Conservation (phyloP, 2,329 filamentous ascomycete genomes). For the Alternaria sp. region DNA sequence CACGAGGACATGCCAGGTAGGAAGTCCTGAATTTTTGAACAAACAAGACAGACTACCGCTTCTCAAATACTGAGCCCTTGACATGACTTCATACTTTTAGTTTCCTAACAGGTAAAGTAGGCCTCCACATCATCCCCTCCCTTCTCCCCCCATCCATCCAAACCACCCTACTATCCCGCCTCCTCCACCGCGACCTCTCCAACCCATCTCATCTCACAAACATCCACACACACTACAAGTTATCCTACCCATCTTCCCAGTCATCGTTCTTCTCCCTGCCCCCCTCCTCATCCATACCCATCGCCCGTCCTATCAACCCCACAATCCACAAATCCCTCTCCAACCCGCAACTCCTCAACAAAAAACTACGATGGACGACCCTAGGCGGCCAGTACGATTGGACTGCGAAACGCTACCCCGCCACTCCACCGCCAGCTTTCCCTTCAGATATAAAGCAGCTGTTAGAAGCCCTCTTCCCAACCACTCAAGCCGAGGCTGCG, state of each 20-base stretch:
- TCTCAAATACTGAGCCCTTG: background rate
- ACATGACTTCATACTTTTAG: too few species aligned
- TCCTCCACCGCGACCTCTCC: slow-evolving; percentile 80
- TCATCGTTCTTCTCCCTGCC: slow-evolving; percentile 64
- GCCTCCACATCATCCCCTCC: slow-evolving; percentile 78
- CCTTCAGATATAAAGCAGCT: slow-evolving; percentile 75
- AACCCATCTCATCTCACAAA: slow-evolving; percentile 83
- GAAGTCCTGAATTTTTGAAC: background rate
- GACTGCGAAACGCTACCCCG: slow-evolving; percentile 84
- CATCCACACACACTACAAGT: slow-evolving; percentile 80
- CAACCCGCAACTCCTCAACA: slow-evolving; percentile 74
- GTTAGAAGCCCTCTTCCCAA: slow-evolving; percentile 74
- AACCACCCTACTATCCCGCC: slow-evolving; percentile 70
- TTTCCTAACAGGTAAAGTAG: slow-evolving; percentile 56
- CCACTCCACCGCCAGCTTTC: slow-evolving; percentile 72
- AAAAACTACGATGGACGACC: slow-evolving; percentile 90
- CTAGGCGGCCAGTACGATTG: slow-evolving; percentile 97
- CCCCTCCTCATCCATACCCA: slow-evolving; percentile 33
- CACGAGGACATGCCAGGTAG: slow-evolving; percentile 74
- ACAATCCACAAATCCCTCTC: slow-evolving; percentile 77
- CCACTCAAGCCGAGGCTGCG: slow-evolving; percentile 82
- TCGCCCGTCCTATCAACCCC: slow-evolving; percentile 70
- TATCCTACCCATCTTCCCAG: slow-evolving; percentile 66
- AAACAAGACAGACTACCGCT: background rate
- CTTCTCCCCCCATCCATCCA: slow-evolving; percentile 77